phyloP scores from a whole-genome alignment of 208 protist species.

The Vickermania spadyakhi region DNA sequence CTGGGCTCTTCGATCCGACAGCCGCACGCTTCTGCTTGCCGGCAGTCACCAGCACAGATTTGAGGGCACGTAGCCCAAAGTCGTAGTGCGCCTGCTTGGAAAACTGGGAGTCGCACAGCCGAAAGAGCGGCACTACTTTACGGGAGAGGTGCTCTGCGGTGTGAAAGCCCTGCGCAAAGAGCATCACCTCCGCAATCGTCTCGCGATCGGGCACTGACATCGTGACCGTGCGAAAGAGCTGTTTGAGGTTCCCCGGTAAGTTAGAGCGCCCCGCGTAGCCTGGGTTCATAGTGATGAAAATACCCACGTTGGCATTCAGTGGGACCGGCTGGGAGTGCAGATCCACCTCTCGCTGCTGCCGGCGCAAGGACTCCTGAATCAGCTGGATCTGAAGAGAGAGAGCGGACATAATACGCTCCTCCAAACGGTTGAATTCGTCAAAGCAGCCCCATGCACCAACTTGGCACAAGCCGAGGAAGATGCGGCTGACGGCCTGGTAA shows the following conservation, averaged over 20 bases:
- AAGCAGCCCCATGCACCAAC: conserved; percentile 99
- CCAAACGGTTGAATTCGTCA: conserved; percentile 99
- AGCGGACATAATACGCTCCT: conserved; percentile 98
- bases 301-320: conserved; percentile 92
- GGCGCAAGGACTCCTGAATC: conserved; percentile 93
- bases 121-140: conserved; percentile 98
- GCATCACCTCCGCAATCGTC: conserved; percentile 99
- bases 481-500: conserved; percentile 97
- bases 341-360: conserved; percentile 57
- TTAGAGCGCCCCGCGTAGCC: conserved; percentile 99
- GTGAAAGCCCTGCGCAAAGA: conserved; percentile 99
- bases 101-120: conserved; percentile 97
- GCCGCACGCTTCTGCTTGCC: conserved; percentile 91
- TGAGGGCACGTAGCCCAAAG: conserved; percentile 99
- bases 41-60: conserved; percentile 97
- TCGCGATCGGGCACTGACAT: conserved; percentile 98
- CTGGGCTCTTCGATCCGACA: neutral
- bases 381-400: conserved; percentile 99
- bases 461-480: conserved; percentile 99
- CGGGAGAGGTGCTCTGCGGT: conserved; percentile 93
- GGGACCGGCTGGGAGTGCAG: conserved; percentile 86
- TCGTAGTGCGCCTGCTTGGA: conserved; percentile 99
- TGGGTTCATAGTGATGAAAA: conserved; percentile 99
- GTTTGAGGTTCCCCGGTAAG: conserved; percentile 99
- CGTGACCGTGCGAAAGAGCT: conserved; percentile 98